Base-by-base conservation (phyloP, 768 basidiomycete species). In the Mycena metata region DNA sequence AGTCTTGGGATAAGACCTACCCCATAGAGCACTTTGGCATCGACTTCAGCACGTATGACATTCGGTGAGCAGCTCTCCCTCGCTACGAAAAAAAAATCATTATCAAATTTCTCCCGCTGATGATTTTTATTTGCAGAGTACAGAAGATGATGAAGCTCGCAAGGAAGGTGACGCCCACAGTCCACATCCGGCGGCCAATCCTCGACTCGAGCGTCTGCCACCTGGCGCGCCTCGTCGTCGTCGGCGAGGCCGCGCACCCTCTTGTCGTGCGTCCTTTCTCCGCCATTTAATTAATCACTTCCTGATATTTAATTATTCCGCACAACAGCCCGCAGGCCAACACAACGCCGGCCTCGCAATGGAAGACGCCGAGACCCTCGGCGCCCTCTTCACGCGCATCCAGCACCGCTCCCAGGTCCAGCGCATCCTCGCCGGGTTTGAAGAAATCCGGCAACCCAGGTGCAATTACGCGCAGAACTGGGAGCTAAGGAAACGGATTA, bases 181-280 rank as follows among this genome's bases (percentile, higher is more conserved):
- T 79, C 21, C 77, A 77, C 66, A 69, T 74, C 36, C 66, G 72
- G 10, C 74, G 76, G 33, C 76, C 79, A 6, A 57, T 75, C 46
- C 73, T 86, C 23, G 86, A 89, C 35, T 82, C 79, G 52, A 83
- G 86, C 77, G 84, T 86, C 8, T 87, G 89, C 70, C 79, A 83
- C 13, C 74, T 76, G 21, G 86, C 84, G 10, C 79, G 82, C 56
- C 76, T 86, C 23, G 82, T 86, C 17, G 76, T 90, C 17, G 81
- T 89, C n/a, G 90, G 89, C 55, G 88, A 90, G 60, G 88, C 89
- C 2, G 88, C 86, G 0, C 89, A 90, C 75, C 86, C 89, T 16
- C 76, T 87, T 41, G 78, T 86, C 74, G 89, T 82, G 67, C 60
- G 79, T 72, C 24, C 3, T 15, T 39, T 9, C n/a, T 54, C 36